A percentile compares a stretch with the other conserved stretches of the same genome.
phyloP scores from a whole-genome alignment of 2,329 filamentous ascomycete genomes.

The Cadophora malorum region DNA sequence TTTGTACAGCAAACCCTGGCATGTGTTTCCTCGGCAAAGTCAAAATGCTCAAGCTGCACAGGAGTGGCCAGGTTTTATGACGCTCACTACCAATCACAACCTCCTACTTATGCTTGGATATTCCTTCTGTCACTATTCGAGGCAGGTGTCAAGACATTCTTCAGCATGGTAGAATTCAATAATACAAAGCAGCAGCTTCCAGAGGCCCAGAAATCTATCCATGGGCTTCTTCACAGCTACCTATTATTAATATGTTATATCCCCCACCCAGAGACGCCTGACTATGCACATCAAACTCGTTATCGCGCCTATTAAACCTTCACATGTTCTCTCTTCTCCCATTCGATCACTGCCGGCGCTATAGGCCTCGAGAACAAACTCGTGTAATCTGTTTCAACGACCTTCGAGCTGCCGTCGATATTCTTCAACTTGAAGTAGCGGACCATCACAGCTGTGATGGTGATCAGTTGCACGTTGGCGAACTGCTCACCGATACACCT shows the following conservation, averaged over 20 bases:
- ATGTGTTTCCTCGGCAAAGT: constrained; percentile 21
- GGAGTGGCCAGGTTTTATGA: not conserved
- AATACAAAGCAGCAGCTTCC: not conserved
- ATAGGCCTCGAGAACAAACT: constrained; percentile 77
- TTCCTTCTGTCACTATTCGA: not conserved
- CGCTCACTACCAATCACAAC: not conserved
- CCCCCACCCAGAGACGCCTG: constrained; percentile 23
- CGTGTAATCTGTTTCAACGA: constrained; percentile 72
- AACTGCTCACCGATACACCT: constrained; percentile 97
- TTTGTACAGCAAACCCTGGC: constrained; percentile 10
- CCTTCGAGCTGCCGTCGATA: constrained; percentile 69
- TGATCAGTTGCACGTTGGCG: constrained; percentile 89
- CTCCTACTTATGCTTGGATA: not conserved
- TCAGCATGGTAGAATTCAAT: constrained; percentile 1
- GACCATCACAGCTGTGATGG: constrained; percentile 79
- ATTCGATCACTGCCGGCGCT: constrained; percentile 74
- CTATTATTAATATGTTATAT: constrained; percentile 34
- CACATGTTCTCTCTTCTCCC: constrained; percentile 68
- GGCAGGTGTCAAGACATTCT: constrained; percentile 11
- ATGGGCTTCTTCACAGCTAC: constrained; percentile 6
- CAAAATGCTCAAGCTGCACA: not conserved
- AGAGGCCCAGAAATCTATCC: not conserved
- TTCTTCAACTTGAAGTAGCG: constrained; percentile 82
- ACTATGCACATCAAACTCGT: constrained; percentile 33
- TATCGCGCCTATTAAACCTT: constrained; percentile 21